Conservation (phyloP, 306 rosid genomes). For the Ochetophila trinervis region DNA sequence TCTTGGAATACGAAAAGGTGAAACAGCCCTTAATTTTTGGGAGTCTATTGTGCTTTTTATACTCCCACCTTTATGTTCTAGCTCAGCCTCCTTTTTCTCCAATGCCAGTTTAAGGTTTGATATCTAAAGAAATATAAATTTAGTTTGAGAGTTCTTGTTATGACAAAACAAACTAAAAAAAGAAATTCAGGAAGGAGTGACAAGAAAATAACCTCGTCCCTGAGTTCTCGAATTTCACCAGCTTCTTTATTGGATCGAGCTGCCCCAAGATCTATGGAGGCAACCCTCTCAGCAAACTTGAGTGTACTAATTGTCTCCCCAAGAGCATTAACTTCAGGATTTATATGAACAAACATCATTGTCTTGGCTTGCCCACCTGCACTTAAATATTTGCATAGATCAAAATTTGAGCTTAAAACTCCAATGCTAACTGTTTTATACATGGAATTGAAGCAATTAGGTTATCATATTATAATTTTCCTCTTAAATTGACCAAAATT, state of each 20-base stretch:
- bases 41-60: constrained; percentile 39
- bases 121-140: constrained; percentile 36
- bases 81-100: constrained; percentile 81
- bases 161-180: neutral
- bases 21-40: constrained; percentile 68
- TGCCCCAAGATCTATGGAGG: constrained; percentile 90
- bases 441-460: too few species aligned
- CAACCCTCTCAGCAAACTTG: constrained; percentile 97
- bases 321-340: constrained; percentile 72
- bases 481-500: too few species aligned
- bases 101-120: constrained; percentile 68
- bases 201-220: constrained; percentile 66
- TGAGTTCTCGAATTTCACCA: constrained; percentile 78
- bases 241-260: constrained; percentile 87
- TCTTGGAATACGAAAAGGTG: constrained; percentile 76
- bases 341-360: constrained; percentile 97
- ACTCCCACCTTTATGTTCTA: constrained; percentile 63
- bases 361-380: constrained; percentile 97
- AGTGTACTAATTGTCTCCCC: constrained; percentile 98
- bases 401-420: neutral
- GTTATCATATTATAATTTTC: too few species aligned
- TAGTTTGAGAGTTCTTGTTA: neutral
- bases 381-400: neutral
- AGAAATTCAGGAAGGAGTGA: constrained; percentile 25
- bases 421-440: neutral